Percentiles rank a stretch among this genome's conserved stretches.
These are phyloP conservation scores for Mesotaenium endlicherianum DNA, from an alignment of 139 green algal species.

Conservation along the genomic window DNA sequence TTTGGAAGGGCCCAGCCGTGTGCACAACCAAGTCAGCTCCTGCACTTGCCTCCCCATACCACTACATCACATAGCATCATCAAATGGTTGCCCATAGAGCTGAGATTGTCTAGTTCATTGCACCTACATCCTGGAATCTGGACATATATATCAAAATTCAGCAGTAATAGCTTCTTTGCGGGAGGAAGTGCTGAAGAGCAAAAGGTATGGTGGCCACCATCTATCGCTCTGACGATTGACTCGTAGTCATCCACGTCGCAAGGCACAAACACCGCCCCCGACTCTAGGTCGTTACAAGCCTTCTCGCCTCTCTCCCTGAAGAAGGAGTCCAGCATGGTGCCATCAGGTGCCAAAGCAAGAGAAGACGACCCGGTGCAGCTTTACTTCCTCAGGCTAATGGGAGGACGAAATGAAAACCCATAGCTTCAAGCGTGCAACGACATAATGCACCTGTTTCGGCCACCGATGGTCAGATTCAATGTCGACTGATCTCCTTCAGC, in stretches of 20 bases:
- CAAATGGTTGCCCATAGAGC: too few species aligned
- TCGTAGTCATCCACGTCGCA: neutral
- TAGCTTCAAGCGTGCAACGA: neutral
- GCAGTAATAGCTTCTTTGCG: neutral
- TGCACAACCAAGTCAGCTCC: constrained; percentile 78
- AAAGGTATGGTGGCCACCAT: neutral
- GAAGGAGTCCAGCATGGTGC: neutral
- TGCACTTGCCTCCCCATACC: neutral
- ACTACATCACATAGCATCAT: neutral
- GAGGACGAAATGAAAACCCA: neutral
- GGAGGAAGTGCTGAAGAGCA: neutral
- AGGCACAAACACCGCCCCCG: neutral
- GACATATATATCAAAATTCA: neutral
- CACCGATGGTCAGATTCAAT: constrained; percentile 9
- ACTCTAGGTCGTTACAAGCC: neutral
- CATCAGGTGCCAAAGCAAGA: neutral
- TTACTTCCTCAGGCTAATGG: neutral
- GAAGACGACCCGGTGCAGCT: neutral
- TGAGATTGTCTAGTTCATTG: too few species aligned
- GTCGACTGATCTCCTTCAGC: neutral
- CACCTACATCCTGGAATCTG: too few species aligned
- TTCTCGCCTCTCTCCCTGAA: neutral
- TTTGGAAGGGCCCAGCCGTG: constrained; percentile 90
- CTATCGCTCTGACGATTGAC: neutral
- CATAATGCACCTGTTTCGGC: constrained; percentile 1